These are phyloP conservation scores for Eimeria sp. DNA, from an alignment of 169 alveolate genomes.

Conservation along the genomic window DNA sequence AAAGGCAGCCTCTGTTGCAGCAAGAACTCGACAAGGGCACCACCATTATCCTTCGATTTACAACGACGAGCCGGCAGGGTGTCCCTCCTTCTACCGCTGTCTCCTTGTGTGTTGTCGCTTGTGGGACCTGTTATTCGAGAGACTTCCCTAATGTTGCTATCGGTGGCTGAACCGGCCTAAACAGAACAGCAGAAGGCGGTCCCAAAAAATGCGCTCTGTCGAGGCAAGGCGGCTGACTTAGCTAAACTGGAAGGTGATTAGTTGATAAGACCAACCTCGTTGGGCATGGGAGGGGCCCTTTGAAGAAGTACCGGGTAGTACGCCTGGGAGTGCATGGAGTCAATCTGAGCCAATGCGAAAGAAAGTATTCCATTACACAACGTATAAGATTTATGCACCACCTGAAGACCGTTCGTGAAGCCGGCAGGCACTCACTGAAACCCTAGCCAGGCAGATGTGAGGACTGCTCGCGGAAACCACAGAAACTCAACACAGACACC, in stretches of 20 bases:
- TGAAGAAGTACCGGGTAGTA: slow-evolving; percentile 80
- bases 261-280: slow-evolving; percentile 13
- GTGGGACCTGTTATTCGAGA: slow-evolving; percentile 10
- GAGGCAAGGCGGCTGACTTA: not conserved
- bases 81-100: not conserved
- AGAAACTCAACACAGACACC: not conserved
- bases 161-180: slow-evolving; percentile 25
- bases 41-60: not conserved
- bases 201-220: not conserved
- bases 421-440: not conserved
- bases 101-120: not conserved
- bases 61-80: not conserved
- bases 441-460: not conserved
- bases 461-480: not conserved
- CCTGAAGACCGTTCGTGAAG: not conserved
- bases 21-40: slow-evolving; percentile 44
- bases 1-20: slow-evolving; percentile 54
- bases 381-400: not conserved
- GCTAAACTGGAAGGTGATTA: not conserved
- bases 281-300: slow-evolving; percentile 72
- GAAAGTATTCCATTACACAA: not conserved
- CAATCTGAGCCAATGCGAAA: slow-evolving; percentile 25
- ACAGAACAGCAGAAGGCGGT: not conserved
- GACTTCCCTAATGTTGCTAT: slow-evolving; percentile 3
- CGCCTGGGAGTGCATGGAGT: slow-evolving; percentile 81